Evolutionary conservation across 2,329 filamentous ascomycete genomes (phyloP).

Genomic region (Beauveria australis): DNA sequence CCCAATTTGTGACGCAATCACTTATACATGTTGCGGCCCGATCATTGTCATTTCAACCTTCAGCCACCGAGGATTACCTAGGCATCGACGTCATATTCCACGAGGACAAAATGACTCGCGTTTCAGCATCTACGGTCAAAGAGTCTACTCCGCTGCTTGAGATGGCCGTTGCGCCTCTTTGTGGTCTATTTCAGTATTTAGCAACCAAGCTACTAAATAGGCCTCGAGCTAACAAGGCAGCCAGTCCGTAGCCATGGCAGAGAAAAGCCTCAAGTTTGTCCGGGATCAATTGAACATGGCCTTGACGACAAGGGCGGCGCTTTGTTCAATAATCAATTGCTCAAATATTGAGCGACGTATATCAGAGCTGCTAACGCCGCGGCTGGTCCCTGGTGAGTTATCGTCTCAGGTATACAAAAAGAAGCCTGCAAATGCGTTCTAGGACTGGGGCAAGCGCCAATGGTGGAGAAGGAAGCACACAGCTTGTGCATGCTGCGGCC

Average conservation of each 20-base stretch:
- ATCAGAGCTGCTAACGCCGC: not conserved
- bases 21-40: not conserved
- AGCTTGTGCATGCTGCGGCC: conserved; percentile 30
- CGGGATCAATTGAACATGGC: not conserved
- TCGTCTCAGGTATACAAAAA: conserved; percentile 1
- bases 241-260: not conserved
- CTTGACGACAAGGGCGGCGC: not conserved
- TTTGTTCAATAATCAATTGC: not conserved
- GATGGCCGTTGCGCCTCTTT: not conserved
- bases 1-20: not conserved
- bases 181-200: not conserved
- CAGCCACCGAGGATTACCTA: not conserved
- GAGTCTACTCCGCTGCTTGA: not conserved
- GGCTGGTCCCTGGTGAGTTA: not conserved
- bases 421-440: conserved; percentile 5
- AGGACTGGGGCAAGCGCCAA: conserved; percentile 9
- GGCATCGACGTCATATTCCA: not conserved
- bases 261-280: not conserved
- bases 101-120: not conserved
- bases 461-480: conserved; percentile 16
- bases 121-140: not conserved
- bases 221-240: not conserved
- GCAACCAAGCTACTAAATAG: not conserved
- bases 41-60: not conserved
- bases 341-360: not conserved